These are phyloP conservation scores for Ganoderma leucocontextum DNA, from an alignment of 1,284 basidiomycete species.

Conservation along the genomic window DNA sequence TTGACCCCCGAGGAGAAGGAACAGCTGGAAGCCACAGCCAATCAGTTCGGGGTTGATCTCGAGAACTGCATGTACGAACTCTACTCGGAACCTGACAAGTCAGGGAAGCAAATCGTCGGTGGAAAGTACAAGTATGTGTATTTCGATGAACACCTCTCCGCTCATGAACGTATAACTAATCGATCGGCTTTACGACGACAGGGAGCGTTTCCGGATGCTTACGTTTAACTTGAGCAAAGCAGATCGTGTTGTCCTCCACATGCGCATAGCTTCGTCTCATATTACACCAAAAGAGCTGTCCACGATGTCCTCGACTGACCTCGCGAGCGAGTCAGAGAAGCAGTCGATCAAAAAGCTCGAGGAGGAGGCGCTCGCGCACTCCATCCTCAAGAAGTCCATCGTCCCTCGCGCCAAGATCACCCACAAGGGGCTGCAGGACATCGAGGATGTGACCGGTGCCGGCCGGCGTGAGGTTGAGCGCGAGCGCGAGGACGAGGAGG, in stretches of 20 bases:
- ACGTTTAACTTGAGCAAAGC: slow-evolving; percentile 81
- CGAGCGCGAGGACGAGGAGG: slow-evolving; percentile 59
- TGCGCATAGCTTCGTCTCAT: slow-evolving; percentile 71
- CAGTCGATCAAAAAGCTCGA: slow-evolving; percentile 82
- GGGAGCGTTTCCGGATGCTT: slow-evolving; percentile 86
- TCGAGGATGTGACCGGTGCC: slow-evolving; percentile 78
- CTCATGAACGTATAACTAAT: slow-evolving; percentile 1
- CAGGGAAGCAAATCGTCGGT: slow-evolving; percentile 70
- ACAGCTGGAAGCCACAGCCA: slow-evolving; percentile 59
- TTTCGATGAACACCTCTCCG: neutral
- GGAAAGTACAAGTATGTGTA: slow-evolving; percentile 80
- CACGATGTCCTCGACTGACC: slow-evolving; percentile 84
- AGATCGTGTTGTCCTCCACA: slow-evolving; percentile 78
- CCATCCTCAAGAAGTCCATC: slow-evolving; percentile 76
- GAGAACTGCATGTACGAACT: slow-evolving; percentile 76
- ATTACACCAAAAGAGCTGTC: slow-evolving; percentile 77
- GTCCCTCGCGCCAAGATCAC: slow-evolving; percentile 87
- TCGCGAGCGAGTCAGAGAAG: slow-evolving; percentile 85
- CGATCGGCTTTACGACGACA: slow-evolving; percentile 42
- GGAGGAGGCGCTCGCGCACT: slow-evolving; percentile 81
- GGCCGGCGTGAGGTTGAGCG: slow-evolving; percentile 60
- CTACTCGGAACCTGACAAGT: slow-evolving; percentile 80
- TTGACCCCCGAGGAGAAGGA: slow-evolving; percentile 69
- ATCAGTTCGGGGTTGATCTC: slow-evolving; percentile 68
- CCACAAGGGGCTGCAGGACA: slow-evolving; percentile 88